Conservation (phyloP, 1,284 basidiomycete species). For the Pseudozyma sp. region DNA sequence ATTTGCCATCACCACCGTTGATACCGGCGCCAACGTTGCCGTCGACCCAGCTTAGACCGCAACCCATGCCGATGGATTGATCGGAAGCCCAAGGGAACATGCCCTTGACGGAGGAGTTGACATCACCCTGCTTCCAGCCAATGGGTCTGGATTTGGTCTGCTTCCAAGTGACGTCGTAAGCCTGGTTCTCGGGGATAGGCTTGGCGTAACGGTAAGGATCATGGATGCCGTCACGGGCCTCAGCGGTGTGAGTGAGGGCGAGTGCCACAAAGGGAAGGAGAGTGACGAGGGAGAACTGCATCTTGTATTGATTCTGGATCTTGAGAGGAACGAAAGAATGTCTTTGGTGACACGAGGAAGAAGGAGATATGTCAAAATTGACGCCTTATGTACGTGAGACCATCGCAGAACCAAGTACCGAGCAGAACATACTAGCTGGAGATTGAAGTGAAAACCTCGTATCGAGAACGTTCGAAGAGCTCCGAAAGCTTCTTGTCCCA, state of each 20-base stretch:
- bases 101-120: conserved; percentile 24
- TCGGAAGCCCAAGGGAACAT: conserved; percentile 21
- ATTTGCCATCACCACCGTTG: conserved; percentile 23
- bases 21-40: conserved; percentile 30
- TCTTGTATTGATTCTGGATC: too few species aligned
- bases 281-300: not conserved
- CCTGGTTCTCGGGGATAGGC: not conserved
- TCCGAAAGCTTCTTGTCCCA: too few species aligned
- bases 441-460: too few species aligned
- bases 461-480: too few species aligned
- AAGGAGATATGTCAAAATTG: too few species aligned
- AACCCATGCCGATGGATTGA: conserved; percentile 22
- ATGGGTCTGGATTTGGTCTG: conserved; percentile 1
- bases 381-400: too few species aligned
- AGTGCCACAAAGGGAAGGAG: conserved; percentile 15
- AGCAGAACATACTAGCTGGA: too few species aligned
- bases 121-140: conserved; percentile 12
- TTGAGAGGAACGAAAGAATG: too few species aligned
- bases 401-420: too few species aligned
- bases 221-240: too few species aligned
- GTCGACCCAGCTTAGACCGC: conserved; percentile 27
- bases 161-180: conserved; percentile 13
- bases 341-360: too few species aligned
- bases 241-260: not conserved
- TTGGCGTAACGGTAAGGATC: not conserved